Evolutionary conservation across 2,329 filamentous ascomycete species (phyloP).

Genomic region (Teratosphaeria pseudoeucalypti): DNA sequence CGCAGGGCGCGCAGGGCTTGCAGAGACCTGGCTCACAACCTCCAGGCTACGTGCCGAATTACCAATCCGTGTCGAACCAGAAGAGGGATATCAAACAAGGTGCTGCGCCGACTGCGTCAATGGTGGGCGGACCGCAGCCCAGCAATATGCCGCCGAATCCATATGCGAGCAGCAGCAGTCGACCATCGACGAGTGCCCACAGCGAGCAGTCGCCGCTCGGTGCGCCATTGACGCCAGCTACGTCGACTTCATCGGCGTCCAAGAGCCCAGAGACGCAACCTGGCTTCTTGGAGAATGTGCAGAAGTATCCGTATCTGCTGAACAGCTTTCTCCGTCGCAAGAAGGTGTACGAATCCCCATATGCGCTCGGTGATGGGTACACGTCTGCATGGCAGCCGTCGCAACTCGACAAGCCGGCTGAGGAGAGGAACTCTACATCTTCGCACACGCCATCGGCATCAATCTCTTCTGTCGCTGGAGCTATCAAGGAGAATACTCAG

Average conservation of each 20-base stretch:
- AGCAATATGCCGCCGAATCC: constrained; percentile 13
- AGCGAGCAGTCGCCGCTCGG: constrained; percentile 24
- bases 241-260: constrained; percentile 16
- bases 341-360: constrained; percentile 38
- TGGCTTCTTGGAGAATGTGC: constrained; percentile 32
- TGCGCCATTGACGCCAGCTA: constrained; percentile 22
- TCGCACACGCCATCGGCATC: constrained; percentile 19
- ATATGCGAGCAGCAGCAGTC: constrained; percentile 11
- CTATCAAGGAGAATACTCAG: constrained; percentile 14
- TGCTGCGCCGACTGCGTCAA: constrained; percentile 5
- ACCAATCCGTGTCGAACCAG: constrained; percentile 18
- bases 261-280: constrained; percentile 20
- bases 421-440: background rate
- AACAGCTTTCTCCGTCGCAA: constrained; percentile 33
- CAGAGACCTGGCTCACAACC: constrained; percentile 18
- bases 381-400: constrained; percentile 29
- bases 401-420: constrained; percentile 9
- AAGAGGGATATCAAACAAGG: constrained; percentile 15
- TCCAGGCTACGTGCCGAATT: constrained; percentile 14
- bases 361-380: constrained; percentile 33
- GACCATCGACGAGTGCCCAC: constrained; percentile 16
- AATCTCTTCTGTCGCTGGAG: constrained; percentile 10
- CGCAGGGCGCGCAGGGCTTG: constrained; percentile 20
- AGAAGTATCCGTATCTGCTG: constrained; percentile 36
- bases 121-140: constrained; percentile 3